phyloP scores from a whole-genome alignment of 2,329 filamentous ascomycete genomes.

The Neonectria punicea region DNA sequence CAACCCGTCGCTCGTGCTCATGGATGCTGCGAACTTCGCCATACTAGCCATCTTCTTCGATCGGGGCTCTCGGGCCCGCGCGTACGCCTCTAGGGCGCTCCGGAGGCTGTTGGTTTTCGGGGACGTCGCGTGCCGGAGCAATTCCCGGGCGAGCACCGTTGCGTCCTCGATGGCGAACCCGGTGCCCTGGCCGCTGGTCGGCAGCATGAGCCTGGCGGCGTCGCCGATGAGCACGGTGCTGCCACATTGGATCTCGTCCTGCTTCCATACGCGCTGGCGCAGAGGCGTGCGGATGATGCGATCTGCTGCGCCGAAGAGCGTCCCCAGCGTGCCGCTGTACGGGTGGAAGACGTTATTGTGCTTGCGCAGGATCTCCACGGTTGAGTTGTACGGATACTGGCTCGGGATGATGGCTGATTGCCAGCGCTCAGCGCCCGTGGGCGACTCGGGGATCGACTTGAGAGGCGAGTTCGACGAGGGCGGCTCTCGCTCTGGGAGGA shows the following conservation, averaged over 20 bases:
- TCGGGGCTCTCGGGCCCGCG: constrained; percentile 26
- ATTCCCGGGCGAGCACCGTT: constrained; percentile 34
- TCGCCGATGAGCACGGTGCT: constrained; percentile 38
- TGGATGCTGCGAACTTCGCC: constrained; percentile 25
- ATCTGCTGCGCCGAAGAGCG: constrained; percentile 33
- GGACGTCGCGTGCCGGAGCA: constrained; percentile 24
- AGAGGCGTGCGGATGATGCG: constrained; percentile 40
- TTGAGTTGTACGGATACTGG: constrained; percentile 25
- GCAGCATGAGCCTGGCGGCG: constrained; percentile 38
- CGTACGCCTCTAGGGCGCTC: constrained; percentile 35
- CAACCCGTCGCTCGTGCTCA: constrained; percentile 30
- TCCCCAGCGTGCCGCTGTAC: constrained; percentile 32
- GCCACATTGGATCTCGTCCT: constrained; percentile 37
- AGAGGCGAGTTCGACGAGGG: constrained; percentile 19
- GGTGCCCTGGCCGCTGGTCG: constrained; percentile 42
- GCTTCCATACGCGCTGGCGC: constrained; percentile 39
- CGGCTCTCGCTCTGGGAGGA: constrained; percentile 33
- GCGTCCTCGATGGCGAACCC: constrained; percentile 42
- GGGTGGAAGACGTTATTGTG: constrained; percentile 33
- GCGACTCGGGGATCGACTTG: neutral
- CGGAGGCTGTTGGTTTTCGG: constrained; percentile 7
- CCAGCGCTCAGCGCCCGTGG: constrained; percentile 21
- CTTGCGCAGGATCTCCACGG: constrained; percentile 24
- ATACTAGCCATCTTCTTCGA: constrained; percentile 38
- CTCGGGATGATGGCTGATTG: constrained; percentile 28